These are phyloP conservation scores for Lichina pygmaea DNA, from an alignment of 495 filamentous ascomycete genomes.

Conservation along the genomic window DNA sequence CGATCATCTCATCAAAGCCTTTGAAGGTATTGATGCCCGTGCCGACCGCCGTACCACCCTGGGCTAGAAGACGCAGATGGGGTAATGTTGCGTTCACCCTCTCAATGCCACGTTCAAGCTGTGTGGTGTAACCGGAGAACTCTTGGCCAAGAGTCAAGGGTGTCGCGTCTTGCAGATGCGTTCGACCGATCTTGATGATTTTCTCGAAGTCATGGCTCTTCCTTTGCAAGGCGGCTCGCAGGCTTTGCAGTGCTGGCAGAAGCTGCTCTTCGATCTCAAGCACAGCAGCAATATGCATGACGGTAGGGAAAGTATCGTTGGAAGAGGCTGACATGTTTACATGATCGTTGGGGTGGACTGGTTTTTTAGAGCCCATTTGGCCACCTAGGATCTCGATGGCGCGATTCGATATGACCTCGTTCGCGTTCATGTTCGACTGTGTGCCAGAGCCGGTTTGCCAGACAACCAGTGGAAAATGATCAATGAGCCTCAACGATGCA, in stretches of 20 bases:
- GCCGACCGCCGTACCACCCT: conserved; percentile 92
- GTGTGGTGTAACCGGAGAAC: conserved; percentile 91
- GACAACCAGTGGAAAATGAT: conserved; percentile 96
- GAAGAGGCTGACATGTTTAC: conserved; percentile 98
- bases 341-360: conserved; percentile 96
- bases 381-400: conserved; percentile 95
- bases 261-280: conserved; percentile 73
- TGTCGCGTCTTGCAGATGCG: conserved; percentile 92
- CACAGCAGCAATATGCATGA: conserved; percentile 97
- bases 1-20: conserved; percentile 84
- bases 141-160: conserved; percentile 91
- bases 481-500: conserved; percentile 72
- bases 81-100: conserved; percentile 63
- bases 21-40: conserved; percentile 94
- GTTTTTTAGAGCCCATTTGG: conserved; percentile 84
- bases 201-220: conserved; percentile 76
- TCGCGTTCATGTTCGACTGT: conserved; percentile 99
- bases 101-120: conserved; percentile 73
- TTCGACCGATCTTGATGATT: conserved; percentile 98
- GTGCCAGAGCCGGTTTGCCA: conserved; percentile 98
- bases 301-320: conserved; percentile 97
- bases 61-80: conserved; percentile 62
- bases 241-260: conserved; percentile 52
- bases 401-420: conserved; percentile 98
- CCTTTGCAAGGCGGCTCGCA: conserved; percentile 56